phyloP scores from a whole-genome alignment of 1,139 yeast species.

The Blastobotrys aristatus region DNA sequence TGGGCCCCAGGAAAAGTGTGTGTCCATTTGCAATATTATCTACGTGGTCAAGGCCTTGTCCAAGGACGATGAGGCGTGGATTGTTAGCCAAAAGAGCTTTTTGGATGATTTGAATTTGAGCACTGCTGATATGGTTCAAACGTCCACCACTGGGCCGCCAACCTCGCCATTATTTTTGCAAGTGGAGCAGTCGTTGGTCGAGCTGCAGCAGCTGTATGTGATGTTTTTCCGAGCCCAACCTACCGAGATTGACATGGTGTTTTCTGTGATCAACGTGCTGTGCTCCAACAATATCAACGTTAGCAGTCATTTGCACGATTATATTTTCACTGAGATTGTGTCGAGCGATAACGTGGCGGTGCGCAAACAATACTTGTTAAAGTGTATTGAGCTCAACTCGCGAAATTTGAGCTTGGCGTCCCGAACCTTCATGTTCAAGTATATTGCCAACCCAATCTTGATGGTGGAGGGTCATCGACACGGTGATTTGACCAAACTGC shows the following conservation, averaged over 20 bases:
- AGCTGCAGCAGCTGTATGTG: slow-evolving; percentile 53
- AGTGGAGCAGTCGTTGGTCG: slow-evolving; percentile 65
- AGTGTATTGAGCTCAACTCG: slow-evolving; percentile 47
- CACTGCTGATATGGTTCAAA: slow-evolving; percentile 43
- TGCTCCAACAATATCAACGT: slow-evolving; percentile 41
- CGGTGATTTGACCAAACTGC: slow-evolving; percentile 49
- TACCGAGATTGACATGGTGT: slow-evolving; percentile 39
- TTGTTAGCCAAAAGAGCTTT: slow-evolving; percentile 47
- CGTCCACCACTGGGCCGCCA: slow-evolving; percentile 39
- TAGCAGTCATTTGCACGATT: slow-evolving; percentile 50
- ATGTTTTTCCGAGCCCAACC: slow-evolving; percentile 39
- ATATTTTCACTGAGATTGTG: slow-evolving; percentile 54
- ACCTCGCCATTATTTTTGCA: slow-evolving; percentile 65
- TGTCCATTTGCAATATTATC: slow-evolving; percentile 65
- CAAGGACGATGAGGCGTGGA: slow-evolving; percentile 57
- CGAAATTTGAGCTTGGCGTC: slow-evolving; percentile 32
- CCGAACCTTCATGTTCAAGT: slow-evolving; percentile 57
- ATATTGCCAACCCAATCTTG: slow-evolving; percentile 61
- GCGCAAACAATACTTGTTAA: slow-evolving; percentile 49
- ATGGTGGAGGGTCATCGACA: slow-evolving; percentile 53
- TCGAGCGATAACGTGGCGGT: slow-evolving; percentile 44
- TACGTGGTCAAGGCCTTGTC: slow-evolving; percentile 57
- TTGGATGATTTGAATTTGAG: slow-evolving; percentile 44
- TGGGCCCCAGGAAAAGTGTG: slow-evolving; percentile 49
- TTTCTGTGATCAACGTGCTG: slow-evolving; percentile 47